phyloP scores from a whole-genome alignment of 768 basidiomycete species.

The Pleurotus giganteus region DNA sequence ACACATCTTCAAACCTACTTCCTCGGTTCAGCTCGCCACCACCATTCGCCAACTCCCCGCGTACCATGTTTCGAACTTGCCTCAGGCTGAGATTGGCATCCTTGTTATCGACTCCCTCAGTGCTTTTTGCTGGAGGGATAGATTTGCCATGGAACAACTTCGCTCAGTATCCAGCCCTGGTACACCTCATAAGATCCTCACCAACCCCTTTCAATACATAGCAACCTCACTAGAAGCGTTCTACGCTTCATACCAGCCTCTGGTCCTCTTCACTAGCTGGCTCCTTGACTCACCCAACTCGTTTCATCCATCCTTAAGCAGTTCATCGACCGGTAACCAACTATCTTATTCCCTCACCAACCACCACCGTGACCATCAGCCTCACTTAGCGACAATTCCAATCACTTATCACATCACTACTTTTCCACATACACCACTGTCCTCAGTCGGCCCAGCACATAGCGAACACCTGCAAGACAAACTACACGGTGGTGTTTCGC shows the following conservation, averaged over 20 bases:
- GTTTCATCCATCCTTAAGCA: slow-evolving; percentile 11
- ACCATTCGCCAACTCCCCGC: slow-evolving; percentile 58
- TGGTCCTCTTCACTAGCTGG: slow-evolving; percentile 65
- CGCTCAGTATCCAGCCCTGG: slow-evolving; percentile 20
- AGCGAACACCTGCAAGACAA: background rate
- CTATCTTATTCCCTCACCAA: slow-evolving; percentile 44
- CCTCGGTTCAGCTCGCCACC: slow-evolving; percentile 66
- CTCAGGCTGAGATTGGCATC: slow-evolving; percentile 56
- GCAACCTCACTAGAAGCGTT: slow-evolving; percentile 46
- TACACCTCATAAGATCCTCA: slow-evolving; percentile 12
- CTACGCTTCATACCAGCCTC: slow-evolving; percentile 44
- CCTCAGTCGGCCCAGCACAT: background rate
- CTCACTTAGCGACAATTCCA: background rate
- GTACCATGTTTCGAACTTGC: slow-evolving; percentile 48
- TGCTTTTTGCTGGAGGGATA: slow-evolving; percentile 77
- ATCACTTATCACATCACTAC: slow-evolving; percentile 4
- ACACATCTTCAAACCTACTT: slow-evolving; percentile 68
- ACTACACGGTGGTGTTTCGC: background rate
- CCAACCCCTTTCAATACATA: slow-evolving; percentile 44
- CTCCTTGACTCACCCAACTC: slow-evolving; percentile 30
- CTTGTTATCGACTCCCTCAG: slow-evolving; percentile 76
- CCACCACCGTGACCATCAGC: slow-evolving; percentile 1
- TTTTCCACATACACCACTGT: background rate
- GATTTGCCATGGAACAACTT: slow-evolving; percentile 57
- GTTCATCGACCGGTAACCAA: slow-evolving; percentile 39